Evolutionary conservation across 1,139 yeast species (phyloP), one percentile per base, ranked within the genome.

Genomic region (Blastobotrys buckinghamii): DNA sequence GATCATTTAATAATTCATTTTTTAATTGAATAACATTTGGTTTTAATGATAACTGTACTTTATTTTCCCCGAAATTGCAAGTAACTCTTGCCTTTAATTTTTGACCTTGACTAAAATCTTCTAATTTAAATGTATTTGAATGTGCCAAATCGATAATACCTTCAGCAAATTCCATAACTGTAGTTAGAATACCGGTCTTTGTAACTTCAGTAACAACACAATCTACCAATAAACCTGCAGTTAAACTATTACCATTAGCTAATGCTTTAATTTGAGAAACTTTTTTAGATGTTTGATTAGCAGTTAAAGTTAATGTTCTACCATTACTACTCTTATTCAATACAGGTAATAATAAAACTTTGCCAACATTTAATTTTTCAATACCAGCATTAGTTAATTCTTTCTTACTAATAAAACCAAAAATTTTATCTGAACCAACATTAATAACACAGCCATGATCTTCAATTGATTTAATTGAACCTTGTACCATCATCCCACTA

Each of bases 401-500:
- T 59, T 82, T 84, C 59, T 80, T 81, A 2, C 95, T 78, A 51
- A 92, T 73, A 67, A 92, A 92, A 0, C 95, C 97, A 19, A 79
- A 68, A 15, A 76, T 53, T 3, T 65, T 62, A 13, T 72, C 67
- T 47, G 74, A 69, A 22, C 97, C 97, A 27, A 85, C 67, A 58
- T 82, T 84, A 46, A 90, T 69, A 51, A 87, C 78, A 15, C 82
- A 76, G 67, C 98, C 98, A 63, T 87, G 96, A 62, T 92, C 98
- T 73, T 92, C 97, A 22, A 87, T 69, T 46, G 95, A 84, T 51
- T 74, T 75, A 16, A 92, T 81, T 1, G 88, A 74, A 27, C 82
- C 89, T 68, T 92, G 98, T 2, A 92, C 62, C 7, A 83, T 64
- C 57, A 78, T 74, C 35, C 89, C 89, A 16, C 74, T 64, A 24